Conservation (phyloP, 495 filamentous ascomycete species). For the Friedmanniomyces simplex region DNA sequence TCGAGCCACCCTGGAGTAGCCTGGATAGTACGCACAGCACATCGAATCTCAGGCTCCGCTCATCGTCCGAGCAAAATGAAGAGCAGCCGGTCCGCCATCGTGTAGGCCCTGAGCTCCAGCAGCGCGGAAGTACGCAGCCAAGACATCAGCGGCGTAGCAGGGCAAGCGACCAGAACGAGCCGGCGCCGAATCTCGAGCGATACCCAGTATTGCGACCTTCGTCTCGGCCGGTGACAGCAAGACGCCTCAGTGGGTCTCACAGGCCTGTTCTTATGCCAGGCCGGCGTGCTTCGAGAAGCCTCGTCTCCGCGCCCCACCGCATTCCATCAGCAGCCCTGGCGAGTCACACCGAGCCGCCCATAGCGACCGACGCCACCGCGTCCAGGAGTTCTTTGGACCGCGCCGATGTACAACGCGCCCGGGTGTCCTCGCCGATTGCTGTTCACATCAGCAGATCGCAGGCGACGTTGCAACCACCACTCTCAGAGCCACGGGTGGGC, state of each 20-base stretch:
- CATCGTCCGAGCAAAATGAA: constrained; percentile 14
- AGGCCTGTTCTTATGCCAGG: neutral
- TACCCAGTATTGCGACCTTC: constrained; percentile 9
- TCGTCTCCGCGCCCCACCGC: neutral
- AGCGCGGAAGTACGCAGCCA: neutral
- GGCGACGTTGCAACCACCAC: neutral
- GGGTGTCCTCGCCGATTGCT: neutral
- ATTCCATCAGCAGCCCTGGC: neutral
- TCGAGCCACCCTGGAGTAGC: constrained; percentile 9
- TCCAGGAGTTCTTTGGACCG: neutral
- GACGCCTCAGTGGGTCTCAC: neutral
- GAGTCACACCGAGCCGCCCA: neutral
- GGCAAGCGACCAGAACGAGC: constrained; percentile 5
- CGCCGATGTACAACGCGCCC: neutral
- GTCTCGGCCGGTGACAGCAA: neutral
- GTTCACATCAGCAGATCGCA: neutral
- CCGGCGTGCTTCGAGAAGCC: neutral
- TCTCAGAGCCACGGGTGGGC: neutral
- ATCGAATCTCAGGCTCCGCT: constrained; percentile 7
- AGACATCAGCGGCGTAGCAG: constrained; percentile 3
- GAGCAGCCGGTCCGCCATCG: neutral
- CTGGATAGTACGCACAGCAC: constrained; percentile 10
- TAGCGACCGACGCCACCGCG: neutral
- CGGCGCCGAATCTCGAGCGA: constrained; percentile 6
- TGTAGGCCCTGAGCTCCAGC: neutral